Evolutionary conservation across 371 early-diverging fungal genomes (phyloP), one percentile per base, ranked within the genome.

Genomic region (Apophysomyces variabilis): DNA sequence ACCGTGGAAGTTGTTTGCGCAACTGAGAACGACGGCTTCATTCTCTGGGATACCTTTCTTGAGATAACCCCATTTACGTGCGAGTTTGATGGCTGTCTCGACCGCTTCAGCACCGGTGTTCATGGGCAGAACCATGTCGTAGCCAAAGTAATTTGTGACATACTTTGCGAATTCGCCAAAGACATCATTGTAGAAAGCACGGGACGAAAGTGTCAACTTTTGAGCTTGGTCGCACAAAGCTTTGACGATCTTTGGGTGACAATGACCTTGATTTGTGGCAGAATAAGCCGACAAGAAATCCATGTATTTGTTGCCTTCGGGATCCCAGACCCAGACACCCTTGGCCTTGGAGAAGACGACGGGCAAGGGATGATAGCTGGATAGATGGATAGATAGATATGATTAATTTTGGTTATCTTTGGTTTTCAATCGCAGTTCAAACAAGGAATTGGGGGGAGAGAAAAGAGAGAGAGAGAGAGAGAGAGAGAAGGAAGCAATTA

Each of bases 101-200:
- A 99, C 98, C 9, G 96, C 98, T 74, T 99, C 99, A 63, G 97
- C 97, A 66, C 99, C 99, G 9, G 98, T 97, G 88, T 99, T 99
- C 91, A 96, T 94, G 57, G 98, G 98, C 62, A 98, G 85, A 43
- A 99, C 95, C 97, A 96, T 97, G 61, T 97, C 97, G 69, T 92
- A 96, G 2, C 95, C 95, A 85, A 99, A 99, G 78, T 89, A 95
- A 72, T 92, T 90, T 21, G 96, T 91, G 60, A 99, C 80, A 71
- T 91, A 98, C 75, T 95, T 91, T 60, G 96, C 96, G 70, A 91
- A 96, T 58, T 83, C 73, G 16, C 96, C 95, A 78, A 96, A 96
- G 56, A 90, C 84, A 69, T 96, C 93, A 78, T 97, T 98, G 83
- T 96, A 94, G 78, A 99, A 99, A 7, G 98, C 98, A 56, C 98